Evolutionary conservation across 805 yeast species (phyloP).

Genomic region (Pichia cephalocereana): DNA sequence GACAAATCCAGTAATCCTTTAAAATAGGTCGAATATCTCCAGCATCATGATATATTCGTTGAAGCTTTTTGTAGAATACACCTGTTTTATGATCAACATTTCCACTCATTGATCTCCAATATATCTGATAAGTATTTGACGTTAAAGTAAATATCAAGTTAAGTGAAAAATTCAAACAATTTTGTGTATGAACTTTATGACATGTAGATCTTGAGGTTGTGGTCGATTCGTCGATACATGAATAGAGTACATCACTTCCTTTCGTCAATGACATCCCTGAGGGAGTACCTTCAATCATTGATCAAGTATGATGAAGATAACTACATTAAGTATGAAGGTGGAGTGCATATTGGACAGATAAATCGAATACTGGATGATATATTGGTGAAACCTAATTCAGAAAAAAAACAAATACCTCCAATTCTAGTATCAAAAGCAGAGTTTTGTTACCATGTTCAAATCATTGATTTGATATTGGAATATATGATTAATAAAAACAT

Average conservation of each 20-base stretch:
- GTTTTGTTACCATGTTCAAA: constrained; percentile 21
- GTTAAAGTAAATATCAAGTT: no score
- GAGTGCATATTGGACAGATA: background rate
- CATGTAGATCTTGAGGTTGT: background rate
- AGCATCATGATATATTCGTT: constrained; percentile 30
- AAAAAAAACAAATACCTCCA: constrained; percentile 1
- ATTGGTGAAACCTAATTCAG: background rate
- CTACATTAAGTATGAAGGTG: constrained; percentile 2
- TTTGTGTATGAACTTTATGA: no score
- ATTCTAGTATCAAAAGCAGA: constrained; percentile 5
- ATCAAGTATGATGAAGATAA: background rate
- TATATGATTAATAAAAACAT: constrained; percentile 23
- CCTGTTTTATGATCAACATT: constrained; percentile 35
- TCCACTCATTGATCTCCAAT: background rate
- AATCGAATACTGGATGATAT: background rate
- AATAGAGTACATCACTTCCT: no score
- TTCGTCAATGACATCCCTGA: background rate
- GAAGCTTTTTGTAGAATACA: constrained; percentile 29
- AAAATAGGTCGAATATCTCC: constrained; percentile 22
- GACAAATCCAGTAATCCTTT: constrained; percentile 34
- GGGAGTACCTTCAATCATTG: background rate
- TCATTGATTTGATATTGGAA: constrained; percentile 34
- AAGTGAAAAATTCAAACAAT: no score
- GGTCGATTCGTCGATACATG: background rate
- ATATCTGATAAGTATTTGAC: no score